Evolutionary conservation across 2,329 filamentous ascomycete genomes (phyloP).

Genomic region (Stemphylium vesicarium): DNA sequence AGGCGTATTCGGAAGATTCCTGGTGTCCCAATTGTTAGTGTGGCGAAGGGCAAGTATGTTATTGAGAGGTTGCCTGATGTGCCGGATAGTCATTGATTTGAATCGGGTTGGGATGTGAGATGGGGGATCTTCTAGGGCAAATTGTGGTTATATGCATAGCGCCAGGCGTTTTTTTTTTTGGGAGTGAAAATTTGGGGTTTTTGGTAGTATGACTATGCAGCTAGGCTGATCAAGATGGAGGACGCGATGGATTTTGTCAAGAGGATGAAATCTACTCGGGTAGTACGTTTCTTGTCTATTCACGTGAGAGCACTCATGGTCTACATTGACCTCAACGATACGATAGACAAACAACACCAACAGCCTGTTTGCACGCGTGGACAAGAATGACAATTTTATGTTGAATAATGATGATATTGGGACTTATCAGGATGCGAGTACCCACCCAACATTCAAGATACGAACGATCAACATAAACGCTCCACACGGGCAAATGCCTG

Average conservation of each 20-base stretch:
- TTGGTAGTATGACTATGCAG: not conserved
- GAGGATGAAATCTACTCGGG: too few species aligned
- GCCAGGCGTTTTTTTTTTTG: conserved; percentile 8
- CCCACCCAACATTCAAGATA: too few species aligned
- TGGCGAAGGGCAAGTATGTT: conserved; percentile 88
- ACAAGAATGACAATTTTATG: too few species aligned
- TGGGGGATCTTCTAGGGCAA: not conserved
- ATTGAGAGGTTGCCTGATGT: conserved; percentile 91
- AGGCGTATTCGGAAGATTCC: conserved; percentile 82
- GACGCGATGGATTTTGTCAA: too few species aligned
- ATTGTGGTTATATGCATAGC: conserved; percentile 12
- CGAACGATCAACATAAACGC: too few species aligned
- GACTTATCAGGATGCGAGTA: too few species aligned
- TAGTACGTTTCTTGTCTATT: too few species aligned
- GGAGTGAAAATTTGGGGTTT: not conserved
- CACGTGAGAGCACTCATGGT: too few species aligned
- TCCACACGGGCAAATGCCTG: not conserved
- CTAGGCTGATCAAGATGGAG: not conserved
- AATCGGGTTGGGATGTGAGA: not conserved
- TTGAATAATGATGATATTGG: too few species aligned
- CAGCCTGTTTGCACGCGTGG: too few species aligned
- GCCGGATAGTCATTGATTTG: conserved; percentile 61
- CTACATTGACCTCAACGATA: too few species aligned
- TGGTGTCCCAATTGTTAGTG: conserved; percentile 78
- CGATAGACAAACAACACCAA: too few species aligned